Percentiles rank a stretch among this genome's conserved stretches.
Evolutionary conservation across 441 rosid species (phyloP).

Genomic region (Croton laevigatus): DNA sequence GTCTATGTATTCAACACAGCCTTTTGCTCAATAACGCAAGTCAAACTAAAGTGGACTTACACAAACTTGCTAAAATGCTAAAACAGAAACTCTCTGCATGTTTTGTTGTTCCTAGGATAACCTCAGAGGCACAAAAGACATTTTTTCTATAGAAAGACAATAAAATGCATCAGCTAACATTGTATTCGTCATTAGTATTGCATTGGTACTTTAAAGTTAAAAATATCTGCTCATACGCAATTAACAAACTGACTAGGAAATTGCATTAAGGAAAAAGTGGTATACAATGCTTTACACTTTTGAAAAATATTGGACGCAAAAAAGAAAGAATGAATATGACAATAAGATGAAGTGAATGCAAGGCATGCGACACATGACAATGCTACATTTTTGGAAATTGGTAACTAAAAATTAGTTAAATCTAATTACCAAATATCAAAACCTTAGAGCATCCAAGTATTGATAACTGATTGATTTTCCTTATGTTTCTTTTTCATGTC

Average conservation of each 20-base stretch:
- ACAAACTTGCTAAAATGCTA: not conserved
- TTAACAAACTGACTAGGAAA: not conserved
- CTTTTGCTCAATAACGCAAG: not conserved
- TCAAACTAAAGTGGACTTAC: not conserved
- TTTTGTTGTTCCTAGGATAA: not conserved
- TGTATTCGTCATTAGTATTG: no score
- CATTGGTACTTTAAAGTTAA: not conserved
- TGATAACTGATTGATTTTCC: not conserved
- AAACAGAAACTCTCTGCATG: not conserved
- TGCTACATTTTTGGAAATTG: not conserved
- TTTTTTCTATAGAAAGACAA: not conserved
- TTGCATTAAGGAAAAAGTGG: not conserved
- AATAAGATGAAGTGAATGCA: not conserved
- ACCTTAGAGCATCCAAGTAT: not conserved
- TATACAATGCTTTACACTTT: not conserved
- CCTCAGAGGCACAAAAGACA: not conserved
- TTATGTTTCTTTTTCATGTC: not conserved
- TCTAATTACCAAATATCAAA: not conserved
- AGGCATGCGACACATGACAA: not conserved
- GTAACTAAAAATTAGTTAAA: not conserved
- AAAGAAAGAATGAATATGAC: not conserved
- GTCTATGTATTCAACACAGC: constrained; percentile 1
- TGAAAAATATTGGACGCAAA: not conserved
- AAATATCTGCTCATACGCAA: not conserved
- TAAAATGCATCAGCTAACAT: not conserved